Percentiles rank a stretch among this genome's conserved stretches.
These are phyloP conservation scores for Sphagnum tenellum DNA, from an alignment of 225 moss, liverwort and hornwort genomes.

Conservation along the genomic window DNA sequence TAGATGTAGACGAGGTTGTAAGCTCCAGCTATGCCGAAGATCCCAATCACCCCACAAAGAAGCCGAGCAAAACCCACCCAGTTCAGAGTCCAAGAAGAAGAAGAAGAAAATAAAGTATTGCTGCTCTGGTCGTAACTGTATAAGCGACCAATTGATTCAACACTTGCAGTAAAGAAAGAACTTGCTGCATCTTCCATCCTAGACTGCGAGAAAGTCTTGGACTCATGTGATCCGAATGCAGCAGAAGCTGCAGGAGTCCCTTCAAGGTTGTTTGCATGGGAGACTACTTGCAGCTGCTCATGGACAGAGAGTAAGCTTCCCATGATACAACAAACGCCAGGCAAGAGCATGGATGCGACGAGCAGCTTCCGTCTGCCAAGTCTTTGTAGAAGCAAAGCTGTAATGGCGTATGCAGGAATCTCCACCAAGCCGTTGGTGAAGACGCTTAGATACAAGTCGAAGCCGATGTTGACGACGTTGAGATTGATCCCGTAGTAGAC, in stretches of 20 bases:
- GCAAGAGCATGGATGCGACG: conserved; percentile 13
- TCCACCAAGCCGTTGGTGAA: conserved; percentile 38
- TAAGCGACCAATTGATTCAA: too few relatives aligned
- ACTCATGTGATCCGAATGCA: too few relatives aligned
- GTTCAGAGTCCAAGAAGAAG: too few relatives aligned
- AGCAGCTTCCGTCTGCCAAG: conserved; percentile 24
- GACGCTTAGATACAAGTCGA: conserved; percentile 34
- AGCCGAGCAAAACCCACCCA: conserved; percentile 14
- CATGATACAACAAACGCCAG: conserved; percentile 26
- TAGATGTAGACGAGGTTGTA: conserved; percentile 73
- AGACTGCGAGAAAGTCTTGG: too few relatives aligned
- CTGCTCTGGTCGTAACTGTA: too few relatives aligned
- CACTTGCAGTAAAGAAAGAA: too few relatives aligned
- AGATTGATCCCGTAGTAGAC: conserved; percentile 43
- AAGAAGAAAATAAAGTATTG: too few relatives aligned
- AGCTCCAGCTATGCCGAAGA: conserved; percentile 71
- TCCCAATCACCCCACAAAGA: conserved; percentile 46
- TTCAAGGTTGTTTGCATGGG: too few relatives aligned
- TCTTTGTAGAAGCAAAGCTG: conserved; percentile 17
- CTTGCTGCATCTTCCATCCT: too few relatives aligned
- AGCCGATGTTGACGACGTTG: conserved; percentile 37
- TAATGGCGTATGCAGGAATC: conserved; percentile 31
- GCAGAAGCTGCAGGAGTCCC: too few relatives aligned
- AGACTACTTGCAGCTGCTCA: too few relatives aligned
- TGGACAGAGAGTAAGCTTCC: conserved; percentile 21